Evolutionary conservation across 768 basidiomycete species (phyloP).

Genomic region (Pisolithus marmoratus): DNA sequence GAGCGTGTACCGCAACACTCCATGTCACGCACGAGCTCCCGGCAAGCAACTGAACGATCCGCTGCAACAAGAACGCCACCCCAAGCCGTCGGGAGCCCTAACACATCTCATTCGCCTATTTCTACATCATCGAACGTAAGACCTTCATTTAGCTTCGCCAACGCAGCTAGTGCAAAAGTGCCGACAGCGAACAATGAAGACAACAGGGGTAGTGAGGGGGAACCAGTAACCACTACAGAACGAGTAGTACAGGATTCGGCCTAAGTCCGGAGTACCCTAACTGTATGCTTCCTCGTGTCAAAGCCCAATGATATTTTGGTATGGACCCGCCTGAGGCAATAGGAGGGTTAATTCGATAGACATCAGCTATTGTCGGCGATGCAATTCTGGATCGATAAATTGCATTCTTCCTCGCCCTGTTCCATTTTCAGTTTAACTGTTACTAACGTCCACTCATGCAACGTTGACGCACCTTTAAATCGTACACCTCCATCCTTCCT

Average conservation of each 20-base stretch:
- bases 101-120: conserved; percentile 17
- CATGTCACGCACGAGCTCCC: conserved; percentile 49
- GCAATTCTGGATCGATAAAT: conserved; percentile 54
- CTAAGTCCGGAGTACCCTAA: too few relatives aligned
- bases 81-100: conserved; percentile 14
- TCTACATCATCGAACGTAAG: conserved; percentile 49
- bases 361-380: conserved; percentile 20
- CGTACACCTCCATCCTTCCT: conserved; percentile 44
- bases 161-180: conserved; percentile 47
- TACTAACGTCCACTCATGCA: background rate
- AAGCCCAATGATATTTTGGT: too few relatives aligned
- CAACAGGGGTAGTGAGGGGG: conserved; percentile 8
- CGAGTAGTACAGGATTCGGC: conserved; percentile 3
- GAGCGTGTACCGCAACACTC: conserved; percentile 30
- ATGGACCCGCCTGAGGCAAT: too few relatives aligned
- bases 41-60: conserved; percentile 40
- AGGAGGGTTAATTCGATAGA: background rate
- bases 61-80: conserved; percentile 28
- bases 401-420: conserved; percentile 65
- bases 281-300: too few relatives aligned
- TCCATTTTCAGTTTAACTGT: background rate
- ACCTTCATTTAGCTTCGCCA: conserved; percentile 78
- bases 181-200: conserved; percentile 15
- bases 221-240: conserved; percentile 5
- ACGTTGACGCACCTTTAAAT: conserved; percentile 49